Base-by-base conservation (phyloP, 2,329 filamentous ascomycete species). In the Clonostachys sp. region DNA sequence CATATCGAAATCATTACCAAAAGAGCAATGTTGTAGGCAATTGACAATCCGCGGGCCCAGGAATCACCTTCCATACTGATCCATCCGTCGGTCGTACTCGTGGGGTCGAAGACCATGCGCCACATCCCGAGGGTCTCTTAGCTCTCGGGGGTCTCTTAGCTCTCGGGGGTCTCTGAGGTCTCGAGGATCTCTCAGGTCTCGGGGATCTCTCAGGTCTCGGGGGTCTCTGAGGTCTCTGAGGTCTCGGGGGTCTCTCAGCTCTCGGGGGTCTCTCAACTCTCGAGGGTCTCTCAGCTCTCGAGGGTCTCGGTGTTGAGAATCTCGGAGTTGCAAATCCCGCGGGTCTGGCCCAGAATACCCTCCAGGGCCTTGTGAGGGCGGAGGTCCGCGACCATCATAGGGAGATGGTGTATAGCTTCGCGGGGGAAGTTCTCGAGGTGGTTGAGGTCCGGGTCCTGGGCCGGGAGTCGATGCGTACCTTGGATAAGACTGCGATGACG, bases 381-480 rank as follows among this genome's bases (percentile, higher is more conserved):
- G 73, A 1, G 61, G 66, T 7, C 64, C 67, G 14, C 73, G 63
- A 7, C 48, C 51, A 30, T 77, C 73, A 46, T 75, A 76, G 3
- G 59, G 54, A 5, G 64, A 67, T 4, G 74, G 72, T 2, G 74
- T 75, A 54, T 72, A 76, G 54, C 71, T 75, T 30, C 24, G 24
- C 6, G 24, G 24, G 24, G 24, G 24, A 10, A 17, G 36, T 39
- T 18, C 36, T 39, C 14, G 36, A 12, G 36, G 36, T 5, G 14
- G 14, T 39, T 3, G 36, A 39, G 36, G 36, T 39, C 36, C 36
- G 14, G 36, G 36, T 18, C 59, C 63, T 6, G 71, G 69, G 3
- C 60, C 68, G 2, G 74, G 68, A 5, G 72, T 70, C 13, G 63
- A 68, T 9, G 66, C 61, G 51, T 77, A 77, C 7, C 72, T 67